phyloP scores from a whole-genome alignment of 345 rosid genomes.

The rapeseed (Brassica napus) region Da-Ae NC_063450.1:42163001-42163500 shows the following conservation, averaged over 20 bases:
- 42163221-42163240: neutral
- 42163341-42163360: neutral
- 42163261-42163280: constrained; percentile 14
- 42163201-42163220: neutral
- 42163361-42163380: constrained; percentile 4
- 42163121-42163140: neutral
- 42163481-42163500: neutral
- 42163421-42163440: constrained; percentile 8
- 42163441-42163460: constrained; percentile 1
- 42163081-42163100: neutral
- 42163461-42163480: neutral
- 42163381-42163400: neutral
- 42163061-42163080: neutral
- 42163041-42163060: neutral
- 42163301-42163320: neutral
- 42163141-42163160: neutral
- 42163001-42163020: neutral
- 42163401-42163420: constrained; percentile 16
- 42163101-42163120: neutral
- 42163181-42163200: neutral
- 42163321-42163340: neutral
- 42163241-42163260: neutral
- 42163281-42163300: constrained; percentile 7
- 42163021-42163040: too few relatives aligned
- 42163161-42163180: neutral